Evolutionary conservation across 2,329 filamentous ascomycete species (phyloP).

Genomic region (Alternaria ethzedia): DNA sequence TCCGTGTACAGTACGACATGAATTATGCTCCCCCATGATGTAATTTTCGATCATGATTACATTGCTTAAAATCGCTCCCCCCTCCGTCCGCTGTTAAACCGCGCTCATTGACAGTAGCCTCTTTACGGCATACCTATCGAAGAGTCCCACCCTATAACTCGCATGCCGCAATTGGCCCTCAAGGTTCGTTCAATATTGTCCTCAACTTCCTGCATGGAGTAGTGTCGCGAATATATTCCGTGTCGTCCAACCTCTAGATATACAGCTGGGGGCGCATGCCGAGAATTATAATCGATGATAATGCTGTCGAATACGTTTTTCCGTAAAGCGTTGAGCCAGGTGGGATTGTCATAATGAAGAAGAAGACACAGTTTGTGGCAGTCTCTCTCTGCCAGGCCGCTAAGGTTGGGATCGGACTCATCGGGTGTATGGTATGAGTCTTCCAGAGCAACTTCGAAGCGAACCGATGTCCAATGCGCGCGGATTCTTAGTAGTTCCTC

Average conservation of each 20-base stretch:
- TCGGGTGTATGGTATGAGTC: not conserved
- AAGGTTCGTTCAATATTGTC: no score
- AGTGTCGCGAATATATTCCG: no score
- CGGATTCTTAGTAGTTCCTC: not conserved
- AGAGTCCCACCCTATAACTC: not conserved
- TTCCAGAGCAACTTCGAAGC: not conserved
- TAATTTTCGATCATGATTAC: not conserved
- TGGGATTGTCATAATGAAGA: not conserved
- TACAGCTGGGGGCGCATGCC: not conserved
- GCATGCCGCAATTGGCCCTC: not conserved
- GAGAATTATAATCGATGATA: rapidly evolving
- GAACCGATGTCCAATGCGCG: not conserved
- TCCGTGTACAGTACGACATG: not conserved
- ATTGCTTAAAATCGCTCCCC: not conserved
- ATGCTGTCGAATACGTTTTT: not conserved
- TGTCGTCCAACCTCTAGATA: not conserved
- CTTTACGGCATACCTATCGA: not conserved
- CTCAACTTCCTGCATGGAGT: no score
- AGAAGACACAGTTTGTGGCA: not conserved
- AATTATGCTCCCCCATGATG: not conserved
- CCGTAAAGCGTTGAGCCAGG: not conserved
- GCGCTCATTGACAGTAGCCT: not conserved
- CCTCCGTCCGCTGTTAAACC: not conserved
- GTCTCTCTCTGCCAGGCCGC: not conserved
- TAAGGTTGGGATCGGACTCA: not conserved